Base-by-base conservation (phyloP, 768 basidiomycete genomes). In the Podaxis sp. region DNA sequence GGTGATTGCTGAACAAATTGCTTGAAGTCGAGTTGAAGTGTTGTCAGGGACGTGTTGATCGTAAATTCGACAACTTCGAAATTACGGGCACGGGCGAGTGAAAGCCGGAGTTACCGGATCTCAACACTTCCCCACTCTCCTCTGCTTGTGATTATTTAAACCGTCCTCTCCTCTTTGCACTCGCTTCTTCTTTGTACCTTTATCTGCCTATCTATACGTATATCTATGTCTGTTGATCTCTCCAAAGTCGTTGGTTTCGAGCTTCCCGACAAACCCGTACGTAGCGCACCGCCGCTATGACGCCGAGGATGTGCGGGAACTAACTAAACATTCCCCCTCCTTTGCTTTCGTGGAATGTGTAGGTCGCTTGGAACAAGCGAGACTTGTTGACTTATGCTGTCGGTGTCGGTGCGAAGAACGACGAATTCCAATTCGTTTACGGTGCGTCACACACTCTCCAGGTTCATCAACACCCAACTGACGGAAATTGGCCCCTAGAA, bases 321-420 rank as follows among this genome's bases (percentile, higher is more conserved):
- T 53, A 24, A 24, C 38, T 22, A 38, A 41, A 43, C 13, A 19
- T 4, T 13, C 17, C 11, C 25, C 33, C 33, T 41, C 25, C 7
- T 24, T 59, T 38, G 8, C 19, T 53, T 22, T 19, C 12, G 25
- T 33, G 22, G 17, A 27, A 2, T 51, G 12, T 5, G n/a, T 6
- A 93, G 91, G 93, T 92, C 25, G 74, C 83, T 0, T 95, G 93
- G 93, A 93, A 90, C 71, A 87, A 88, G 74, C 85, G 92, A 55
- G 93, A 95, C 74, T 76, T 94, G 17, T 75, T 95, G 63, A 82
- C 85, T 1, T 95, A 94, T 66, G 89, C 91, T 12, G 77, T 86
- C 25, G 91, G 91, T 13, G 87, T 95, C 40, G 94, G 93, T 13
- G 91, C 91, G 15, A 93, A 91, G 74, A 79, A 79, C 43, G 80